Conservation (phyloP, 495 filamentous ascomycete genomes). For the Usnea hakonensis region DNA sequence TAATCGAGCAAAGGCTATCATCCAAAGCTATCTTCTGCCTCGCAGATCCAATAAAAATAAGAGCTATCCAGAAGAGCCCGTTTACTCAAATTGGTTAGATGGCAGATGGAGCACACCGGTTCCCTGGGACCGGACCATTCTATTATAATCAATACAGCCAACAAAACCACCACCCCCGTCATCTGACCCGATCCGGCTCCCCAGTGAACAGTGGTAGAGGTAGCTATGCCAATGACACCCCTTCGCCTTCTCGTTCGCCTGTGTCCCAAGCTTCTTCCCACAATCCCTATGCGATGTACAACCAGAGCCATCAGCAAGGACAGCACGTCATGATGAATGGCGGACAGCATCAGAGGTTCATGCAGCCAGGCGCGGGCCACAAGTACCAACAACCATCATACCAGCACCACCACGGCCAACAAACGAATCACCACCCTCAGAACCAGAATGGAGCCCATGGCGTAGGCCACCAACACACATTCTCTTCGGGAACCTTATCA, state of each 20-base stretch:
- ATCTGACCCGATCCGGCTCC: constrained; percentile 50
- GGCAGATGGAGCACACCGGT: constrained; percentile 78
- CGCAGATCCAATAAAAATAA: constrained; percentile 2
- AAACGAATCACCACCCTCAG: constrained; percentile 65
- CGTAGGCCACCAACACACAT: constrained; percentile 69
- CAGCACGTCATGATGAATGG: constrained; percentile 71
- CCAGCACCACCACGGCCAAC: constrained; percentile 66
- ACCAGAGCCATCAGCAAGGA: constrained; percentile 67
- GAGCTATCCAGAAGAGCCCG: neutral
- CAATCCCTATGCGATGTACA: constrained; percentile 71
- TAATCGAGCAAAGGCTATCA: constrained; percentile 13
- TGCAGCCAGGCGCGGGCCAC: constrained; percentile 59
- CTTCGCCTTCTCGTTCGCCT: constrained; percentile 63
- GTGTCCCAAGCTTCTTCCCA: constrained; percentile 58
- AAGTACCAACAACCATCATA: constrained; percentile 65
- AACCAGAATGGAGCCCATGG: constrained; percentile 61
- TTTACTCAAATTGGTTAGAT: constrained; percentile 50
- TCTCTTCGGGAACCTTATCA: constrained; percentile 65
- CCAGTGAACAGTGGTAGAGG: constrained; percentile 40
- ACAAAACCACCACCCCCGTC: constrained; percentile 39
- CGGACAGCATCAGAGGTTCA: constrained; percentile 55
- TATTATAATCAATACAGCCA: constrained; percentile 50
- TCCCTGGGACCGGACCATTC: constrained; percentile 56
- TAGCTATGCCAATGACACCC: constrained; percentile 48
- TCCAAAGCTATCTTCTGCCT: constrained; percentile 5